A percentile compares a stretch with the other conserved stretches of the same genome.
These are phyloP conservation scores for Immersiella caudata DNA, from an alignment of 495 filamentous ascomycete genomes.

Conservation along the genomic window DNA sequence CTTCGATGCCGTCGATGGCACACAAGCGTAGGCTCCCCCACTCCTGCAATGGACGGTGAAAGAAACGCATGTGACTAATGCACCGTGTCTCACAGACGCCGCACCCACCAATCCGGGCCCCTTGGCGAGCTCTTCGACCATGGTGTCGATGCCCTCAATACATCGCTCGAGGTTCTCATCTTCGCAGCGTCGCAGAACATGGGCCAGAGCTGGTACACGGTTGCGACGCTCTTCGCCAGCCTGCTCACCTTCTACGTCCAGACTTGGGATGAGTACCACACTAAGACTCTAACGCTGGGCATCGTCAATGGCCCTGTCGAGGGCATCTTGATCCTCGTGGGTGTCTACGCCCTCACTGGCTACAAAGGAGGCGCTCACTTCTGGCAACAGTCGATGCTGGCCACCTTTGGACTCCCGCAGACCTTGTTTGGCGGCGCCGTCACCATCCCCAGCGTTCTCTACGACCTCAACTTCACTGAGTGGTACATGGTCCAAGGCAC, in stretches of 20 bases:
- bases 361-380: conserved; percentile 84
- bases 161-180: conserved; percentile 86
- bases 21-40: conserved; percentile 73
- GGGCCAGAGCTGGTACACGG: conserved; percentile 88
- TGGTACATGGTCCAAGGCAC: conserved; percentile 94
- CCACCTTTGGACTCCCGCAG: conserved; percentile 67
- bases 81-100: conserved; percentile 57
- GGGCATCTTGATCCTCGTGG: conserved; percentile 81
- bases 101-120: conserved; percentile 90
- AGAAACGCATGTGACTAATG: conserved; percentile 9
- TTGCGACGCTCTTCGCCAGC: conserved; percentile 76
- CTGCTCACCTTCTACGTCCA: conserved; percentile 92
- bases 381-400: conserved; percentile 84
- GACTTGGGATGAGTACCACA: conserved; percentile 99
- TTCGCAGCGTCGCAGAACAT: conserved; percentile 91
- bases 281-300: conserved; percentile 89
- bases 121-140: conserved; percentile 97
- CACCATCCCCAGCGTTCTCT: conserved; percentile 68
- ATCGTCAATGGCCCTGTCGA: conserved; percentile 94
- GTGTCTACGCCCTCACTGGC: conserved; percentile 84
- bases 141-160: conserved; percentile 96
- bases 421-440: conserved; percentile 57
- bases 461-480: conserved; percentile 80
- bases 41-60: not conserved
- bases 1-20: conserved; percentile 94